Evolutionary conservation across 2,329 filamentous ascomycete species (phyloP), one percentile per base, ranked within the genome.

Genomic region (Penicillium sp.): DNA sequence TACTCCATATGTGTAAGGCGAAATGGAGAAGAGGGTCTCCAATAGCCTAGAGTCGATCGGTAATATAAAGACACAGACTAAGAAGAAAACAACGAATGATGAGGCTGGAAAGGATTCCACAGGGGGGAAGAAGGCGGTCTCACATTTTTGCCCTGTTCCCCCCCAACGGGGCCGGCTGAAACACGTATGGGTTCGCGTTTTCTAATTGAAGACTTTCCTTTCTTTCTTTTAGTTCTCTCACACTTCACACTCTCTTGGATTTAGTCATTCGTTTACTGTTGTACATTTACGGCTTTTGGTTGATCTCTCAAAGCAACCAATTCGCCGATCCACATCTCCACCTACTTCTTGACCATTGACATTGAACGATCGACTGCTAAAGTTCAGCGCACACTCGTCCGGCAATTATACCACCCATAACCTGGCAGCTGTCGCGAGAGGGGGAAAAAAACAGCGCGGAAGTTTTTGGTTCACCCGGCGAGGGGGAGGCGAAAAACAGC

Each of bases 91-190:
- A 46, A 46, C 46, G 55, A 53, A 38, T 36, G 19, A 38, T 33
- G 23, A 25, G 19, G 23, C 15, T 39, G 38, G 38, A 39, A 39
- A 54, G 27, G 47, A 56, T 53, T 58, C 50, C 50, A 51, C 41
- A 45, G 13, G 49, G 31, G 38, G 40, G 49, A 40, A 53, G 47
- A 63, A 57, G 59, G 53, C 39, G 53, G 61, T 65, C 63, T 66
- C 64, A 65, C 64, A 66, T 66, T 66, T 62, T 61, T 60, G 47
- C 23, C 31, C 44, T n/a, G 46, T 44, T 53, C 21, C 43, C 34
- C 52, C 52, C 55, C 53, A 62, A 64, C 59, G 51, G 57, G 38
- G 13, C 21, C 43, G 59, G 55, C 41, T 66, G 64, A 66, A 65
- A 66, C 64, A 59, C 43, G 58, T 49, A 27, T 52, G 19, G 29